Conservation (phyloP, 2,329 filamentous ascomycete genomes). For the Periglandula ipomoeae region DNA sequence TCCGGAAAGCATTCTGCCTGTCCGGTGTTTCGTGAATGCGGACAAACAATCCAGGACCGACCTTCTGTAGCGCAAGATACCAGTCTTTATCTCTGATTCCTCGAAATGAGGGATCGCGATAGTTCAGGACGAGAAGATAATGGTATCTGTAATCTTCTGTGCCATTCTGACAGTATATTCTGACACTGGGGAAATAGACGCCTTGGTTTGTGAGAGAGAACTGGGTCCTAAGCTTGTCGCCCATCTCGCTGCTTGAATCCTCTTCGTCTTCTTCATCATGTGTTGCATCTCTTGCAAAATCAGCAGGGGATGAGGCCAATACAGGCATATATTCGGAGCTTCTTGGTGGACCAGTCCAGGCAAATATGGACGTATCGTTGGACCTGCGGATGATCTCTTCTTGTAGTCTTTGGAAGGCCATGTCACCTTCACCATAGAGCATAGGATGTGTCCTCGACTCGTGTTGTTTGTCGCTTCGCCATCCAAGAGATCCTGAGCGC, state of each 20-base stretch:
- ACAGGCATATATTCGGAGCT: neutral
- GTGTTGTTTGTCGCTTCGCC: slow-evolving; percentile 12
- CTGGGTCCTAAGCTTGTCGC: neutral
- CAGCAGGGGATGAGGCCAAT: neutral
- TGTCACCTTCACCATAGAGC: slow-evolving; percentile 15
- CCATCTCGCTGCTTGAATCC: neutral
- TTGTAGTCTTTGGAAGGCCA: slow-evolving; percentile 13
- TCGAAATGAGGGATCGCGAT: neutral
- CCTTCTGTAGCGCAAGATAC: slow-evolving; percentile 2
- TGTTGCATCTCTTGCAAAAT: neutral
- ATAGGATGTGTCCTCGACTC: slow-evolving; percentile 16
- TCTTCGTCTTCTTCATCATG: neutral
- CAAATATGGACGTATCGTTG: slow-evolving; percentile 15
- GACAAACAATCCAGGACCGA: slow-evolving; percentile 2
- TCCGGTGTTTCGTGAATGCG: neutral
- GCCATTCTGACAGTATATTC: neutral
- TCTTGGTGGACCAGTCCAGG: slow-evolving; percentile 10
- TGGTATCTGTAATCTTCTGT: neutral
- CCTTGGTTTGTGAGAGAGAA: slow-evolving; percentile 4
- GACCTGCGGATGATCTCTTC: slow-evolving; percentile 15
- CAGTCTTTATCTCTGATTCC: neutral
- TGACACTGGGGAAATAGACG: neutral
- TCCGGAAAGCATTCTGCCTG: neutral
- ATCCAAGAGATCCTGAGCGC: slow-evolving; percentile 17
- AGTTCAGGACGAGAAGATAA: neutral